A percentile compares a stretch with the other conserved stretches of the same genome.
These are phyloP conservation scores for Dentipellis sp. DNA, from an alignment of 768 basidiomycete genomes.

Conservation along the genomic window DNA sequence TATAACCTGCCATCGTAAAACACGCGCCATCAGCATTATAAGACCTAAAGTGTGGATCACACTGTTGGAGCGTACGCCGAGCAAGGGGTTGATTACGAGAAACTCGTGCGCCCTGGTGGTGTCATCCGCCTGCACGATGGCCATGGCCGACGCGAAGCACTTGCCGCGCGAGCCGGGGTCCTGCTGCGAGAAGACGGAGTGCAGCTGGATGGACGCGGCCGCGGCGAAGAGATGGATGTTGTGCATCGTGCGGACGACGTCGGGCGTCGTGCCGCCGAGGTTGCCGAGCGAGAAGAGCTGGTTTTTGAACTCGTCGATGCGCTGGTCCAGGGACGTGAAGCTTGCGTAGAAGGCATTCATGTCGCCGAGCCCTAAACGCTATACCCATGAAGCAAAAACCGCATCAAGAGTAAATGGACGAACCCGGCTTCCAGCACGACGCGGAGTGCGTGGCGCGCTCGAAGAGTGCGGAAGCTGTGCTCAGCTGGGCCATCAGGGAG, in stretches of 20 bases:
- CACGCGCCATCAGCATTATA: not conserved
- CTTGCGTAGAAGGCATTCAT: conserved; percentile 14
- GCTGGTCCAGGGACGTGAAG: conserved; percentile 19
- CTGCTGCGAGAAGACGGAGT: conserved; percentile 15
- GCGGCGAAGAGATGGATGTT: conserved; percentile 18
- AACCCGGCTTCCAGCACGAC: conserved; percentile 25
- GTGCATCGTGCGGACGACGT: conserved; percentile 15
- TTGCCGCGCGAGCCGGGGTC: conserved; percentile 11
- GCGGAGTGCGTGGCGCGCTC: conserved; percentile 48
- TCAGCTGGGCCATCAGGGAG: conserved; percentile 33
- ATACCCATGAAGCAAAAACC: too few species aligned
- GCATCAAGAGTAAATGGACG: not conserved
- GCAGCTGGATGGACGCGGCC: conserved; percentile 22
- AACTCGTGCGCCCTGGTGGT: conserved; percentile 1
- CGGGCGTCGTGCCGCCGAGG: conserved; percentile 3
- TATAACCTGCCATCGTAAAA: not conserved
- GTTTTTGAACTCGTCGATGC: conserved; percentile 20
- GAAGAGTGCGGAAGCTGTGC: conserved; percentile 50
- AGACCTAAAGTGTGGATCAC: not conserved
- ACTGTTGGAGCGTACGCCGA: conserved; percentile 4
- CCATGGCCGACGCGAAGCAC: conserved; percentile 10
- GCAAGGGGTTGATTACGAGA: not conserved
- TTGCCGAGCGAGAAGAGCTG: conserved; percentile 15
- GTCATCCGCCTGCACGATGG: conserved; percentile 7
- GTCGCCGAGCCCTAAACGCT: conserved; percentile 3